Base-by-base conservation (phyloP, 2,329 filamentous ascomycete genomes). In the Fusarium liriodendri region DNA sequence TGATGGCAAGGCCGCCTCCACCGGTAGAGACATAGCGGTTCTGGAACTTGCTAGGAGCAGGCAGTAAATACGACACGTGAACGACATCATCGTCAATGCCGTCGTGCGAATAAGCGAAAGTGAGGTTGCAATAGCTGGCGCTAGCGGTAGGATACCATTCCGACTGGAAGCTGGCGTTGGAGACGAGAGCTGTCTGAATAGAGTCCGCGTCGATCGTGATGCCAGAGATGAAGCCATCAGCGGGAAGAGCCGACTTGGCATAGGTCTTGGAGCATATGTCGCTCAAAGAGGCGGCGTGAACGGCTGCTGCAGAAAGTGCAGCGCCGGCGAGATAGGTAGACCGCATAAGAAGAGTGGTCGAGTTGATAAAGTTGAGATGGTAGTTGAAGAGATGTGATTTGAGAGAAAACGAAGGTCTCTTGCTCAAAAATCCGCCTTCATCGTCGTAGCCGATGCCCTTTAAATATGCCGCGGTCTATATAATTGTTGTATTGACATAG, bases 1-100 rank as follows among this genome's bases (percentile, higher is more conserved):
- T 68, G 35, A 74, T 71, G 5, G 70, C 71, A 77, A 81, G 86
- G 3, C 84, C 85, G 25, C 84, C 85, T 22, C 85, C 85, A 9
- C 85, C 85, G 16, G 77, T 82, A 7, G 85, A 82, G 62, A 85
- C 85, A 77, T 85, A 87, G 20, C 85, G 84, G 74, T 84, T 85
- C 74, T 85, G 74, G 76, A 84, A 87, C 47, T 80, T 78, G 22
- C 79, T 77, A 0, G 82, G 81, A 47, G 47, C 52, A 5, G 82
- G 83, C 67, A 84, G 79, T 22, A 73, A 78, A 57, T 83, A 83
- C 65, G 78, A 77, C 52, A 84, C 64, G 18, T 66, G 64, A 6
- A 80, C 70, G 4, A 84, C 79, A n/a, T 71, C 76, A 66, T 82
- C 80, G 40, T 65, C 72, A 60, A 77, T 77, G 38, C 80, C 79